Evolutionary conservation across 768 basidiomycete species (phyloP), one percentile per base, ranked within the genome.

Genomic region (Boletus rubroflammeus): DNA sequence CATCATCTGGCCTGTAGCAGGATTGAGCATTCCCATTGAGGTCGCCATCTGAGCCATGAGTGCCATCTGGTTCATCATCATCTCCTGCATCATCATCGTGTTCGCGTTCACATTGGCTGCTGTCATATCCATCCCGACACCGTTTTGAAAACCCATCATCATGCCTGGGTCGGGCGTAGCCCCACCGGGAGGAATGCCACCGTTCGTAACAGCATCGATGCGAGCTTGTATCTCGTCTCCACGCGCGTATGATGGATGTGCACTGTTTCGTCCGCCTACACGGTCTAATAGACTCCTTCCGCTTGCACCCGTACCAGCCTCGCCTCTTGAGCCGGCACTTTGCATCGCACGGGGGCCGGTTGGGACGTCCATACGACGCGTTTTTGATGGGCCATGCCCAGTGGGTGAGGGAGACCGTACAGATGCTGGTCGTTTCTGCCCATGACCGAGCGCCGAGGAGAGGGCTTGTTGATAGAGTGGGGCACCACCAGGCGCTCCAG

Each of bases 11-110:
- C 78, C 82, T 10, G 78, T 75, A 23, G 72, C 65, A 13, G 85
- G 81, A 61, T 81, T 83, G 59, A 90, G 77, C 69, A 92, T 86
- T 28, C 86, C 89, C 81, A 93, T 87, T 34, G 83, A 85, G 29
- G 84, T 79, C 39, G 90, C 89, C 85, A 96, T 90, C 73, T 94
- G 92, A 51, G 88, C 84, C 93, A 95, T 94, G 64, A 95, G 78
- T 26, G 90, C 87, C 88, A 92, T 91, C 67, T 93, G 88, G 69
- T 81, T 89, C 81, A 90, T 85, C 83, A 94, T 85, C 80, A 94
- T 86, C 67, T 92, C 92, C 70, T 93, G 93, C 61, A 95, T 71
- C 71, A 87, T 72, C 56, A 90, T 59, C 38, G 88, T 85, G 62
- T 85, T 90, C 43, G 79, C 52, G 72, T 66, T 91, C 84, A 53